phyloP scores from a whole-genome alignment of 805 yeast genomes.

The Candida michaelii region DNA sequence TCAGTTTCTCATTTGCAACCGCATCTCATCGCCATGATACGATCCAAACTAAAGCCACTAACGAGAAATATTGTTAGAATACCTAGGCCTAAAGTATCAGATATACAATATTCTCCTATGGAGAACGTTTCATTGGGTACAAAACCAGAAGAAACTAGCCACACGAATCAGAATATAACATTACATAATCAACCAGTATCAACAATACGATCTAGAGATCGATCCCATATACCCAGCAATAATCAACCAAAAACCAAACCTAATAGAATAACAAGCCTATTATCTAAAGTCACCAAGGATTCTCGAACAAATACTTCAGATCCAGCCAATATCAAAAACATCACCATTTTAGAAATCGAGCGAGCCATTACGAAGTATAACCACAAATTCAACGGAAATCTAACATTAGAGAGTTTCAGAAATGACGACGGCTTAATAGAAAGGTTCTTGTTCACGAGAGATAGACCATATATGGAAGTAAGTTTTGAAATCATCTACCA shows the following conservation, averaged over 20 bases:
- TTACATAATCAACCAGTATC: neutral
- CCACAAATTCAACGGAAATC: neutral
- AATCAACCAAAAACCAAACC: neutral
- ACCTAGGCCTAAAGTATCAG: neutral
- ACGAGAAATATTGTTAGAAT: constrained; percentile 1
- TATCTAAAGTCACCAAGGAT: constrained; percentile 14
- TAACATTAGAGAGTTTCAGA: constrained; percentile 17
- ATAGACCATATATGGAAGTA: constrained; percentile 18
- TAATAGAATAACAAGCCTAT: neutral
- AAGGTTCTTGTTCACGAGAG: constrained; percentile 22
- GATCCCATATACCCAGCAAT: neutral
- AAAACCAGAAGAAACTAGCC: neutral
- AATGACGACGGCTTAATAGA: constrained; percentile 24
- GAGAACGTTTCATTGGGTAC: neutral
- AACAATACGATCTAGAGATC: neutral
- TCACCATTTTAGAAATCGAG: constrained; percentile 25
- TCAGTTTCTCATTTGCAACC: constrained; percentile 6
- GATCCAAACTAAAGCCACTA: neutral
- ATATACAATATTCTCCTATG: neutral
- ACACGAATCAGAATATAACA: neutral
- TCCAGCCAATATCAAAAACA: constrained; percentile 24
- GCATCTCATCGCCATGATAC: constrained; percentile 2
- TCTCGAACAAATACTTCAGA: constrained; percentile 34
- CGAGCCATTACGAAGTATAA: constrained; percentile 19
- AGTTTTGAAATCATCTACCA: constrained; percentile 25